Evolutionary conservation across 345 rosid genomes (phyloP), one percentile per base, ranked within the genome.

Genomic region (Populus pruinosa): DNA sequence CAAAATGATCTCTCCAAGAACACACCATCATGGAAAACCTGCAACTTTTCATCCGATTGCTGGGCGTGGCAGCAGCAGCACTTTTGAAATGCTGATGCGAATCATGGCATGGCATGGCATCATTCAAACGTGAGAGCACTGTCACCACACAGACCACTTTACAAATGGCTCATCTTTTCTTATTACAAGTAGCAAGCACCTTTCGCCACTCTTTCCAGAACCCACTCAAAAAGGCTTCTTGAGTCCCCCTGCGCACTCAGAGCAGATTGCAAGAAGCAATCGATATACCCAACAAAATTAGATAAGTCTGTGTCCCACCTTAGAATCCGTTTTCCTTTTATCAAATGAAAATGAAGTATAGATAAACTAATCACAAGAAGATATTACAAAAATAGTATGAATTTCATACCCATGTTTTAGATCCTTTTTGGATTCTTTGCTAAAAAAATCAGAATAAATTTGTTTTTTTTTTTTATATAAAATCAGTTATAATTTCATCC

Each of bases 41-140:
- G 53, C 18, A 47, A 47, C 53, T 14, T 47, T 47, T 47, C 53
- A 18, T 47, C 53, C 5, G 12, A 47, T 14, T 14, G 20, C 5
- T 4, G 53, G 6, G 4, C 53, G 14, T 13, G 53, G 53, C 53
- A 1, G 53, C 2, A 43, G 47, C 2, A 43, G 47, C 47, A 43
- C 14, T 43, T 43, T 13, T 43, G 47, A 43, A 47, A 47, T 14
- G 53, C 53, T 47, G 53, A 47, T 47, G 4, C 12, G 53, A 6
- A 47, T 47, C 1, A 61, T 41, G 63, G 44, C 64, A 61, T 41
- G 63, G 44, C 64, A 76, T 75, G 81, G 77, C 86, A 87, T 21
- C 86, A 87, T 21, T 66, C 1, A 29, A 70, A 73, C 82, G 89
- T 72, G 81, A 33, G 38, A 47, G 21, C 0, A 59, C 16, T 62